A percentile compares a stretch with the other conserved stretches of the same genome.
phyloP scores from a whole-genome alignment of 805 yeast genomes.

The Zygoascus tannicola region DNA sequence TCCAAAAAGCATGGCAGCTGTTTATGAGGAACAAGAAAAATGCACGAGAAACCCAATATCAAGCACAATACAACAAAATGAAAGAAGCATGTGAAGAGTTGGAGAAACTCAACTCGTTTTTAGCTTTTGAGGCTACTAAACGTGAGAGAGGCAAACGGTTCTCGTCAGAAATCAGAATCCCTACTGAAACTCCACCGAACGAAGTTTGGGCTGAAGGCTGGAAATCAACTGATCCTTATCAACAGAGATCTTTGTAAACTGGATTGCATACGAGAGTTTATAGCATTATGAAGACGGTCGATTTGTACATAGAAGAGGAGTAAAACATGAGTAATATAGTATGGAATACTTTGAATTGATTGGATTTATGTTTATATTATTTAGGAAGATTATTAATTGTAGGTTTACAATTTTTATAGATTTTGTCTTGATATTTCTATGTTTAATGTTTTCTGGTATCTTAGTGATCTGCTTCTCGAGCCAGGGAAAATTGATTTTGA shows the following conservation, averaged over 20 bases:
- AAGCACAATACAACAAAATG: slow-evolving; percentile 56
- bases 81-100: slow-evolving; percentile 66
- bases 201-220: slow-evolving; percentile 60
- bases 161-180: slow-evolving; percentile 77
- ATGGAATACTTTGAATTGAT: too few relatives aligned
- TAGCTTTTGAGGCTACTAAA: slow-evolving; percentile 55
- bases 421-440: too few relatives aligned
- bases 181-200: slow-evolving; percentile 82
- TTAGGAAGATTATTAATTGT: too few relatives aligned
- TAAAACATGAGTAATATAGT: too few relatives aligned
- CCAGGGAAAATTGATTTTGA: too few relatives aligned
- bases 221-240: slow-evolving; percentile 16
- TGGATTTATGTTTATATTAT: too few relatives aligned
- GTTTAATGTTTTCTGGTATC: too few relatives aligned
- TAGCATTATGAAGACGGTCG: not conserved
- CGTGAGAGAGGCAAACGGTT: slow-evolving; percentile 52
- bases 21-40: slow-evolving; percentile 45
- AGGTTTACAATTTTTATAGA: too few relatives aligned
- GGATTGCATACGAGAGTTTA: not conserved
- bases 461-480: too few relatives aligned
- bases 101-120: slow-evolving; percentile 32
- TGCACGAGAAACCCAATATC: slow-evolving; percentile 27
- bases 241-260: slow-evolving; percentile 4
- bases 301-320: not conserved
- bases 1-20: slow-evolving; percentile 73